These are phyloP conservation scores for Rhodotorula babjevae DNA, from an alignment of 768 basidiomycete genomes.

Conservation along the genomic window DNA sequence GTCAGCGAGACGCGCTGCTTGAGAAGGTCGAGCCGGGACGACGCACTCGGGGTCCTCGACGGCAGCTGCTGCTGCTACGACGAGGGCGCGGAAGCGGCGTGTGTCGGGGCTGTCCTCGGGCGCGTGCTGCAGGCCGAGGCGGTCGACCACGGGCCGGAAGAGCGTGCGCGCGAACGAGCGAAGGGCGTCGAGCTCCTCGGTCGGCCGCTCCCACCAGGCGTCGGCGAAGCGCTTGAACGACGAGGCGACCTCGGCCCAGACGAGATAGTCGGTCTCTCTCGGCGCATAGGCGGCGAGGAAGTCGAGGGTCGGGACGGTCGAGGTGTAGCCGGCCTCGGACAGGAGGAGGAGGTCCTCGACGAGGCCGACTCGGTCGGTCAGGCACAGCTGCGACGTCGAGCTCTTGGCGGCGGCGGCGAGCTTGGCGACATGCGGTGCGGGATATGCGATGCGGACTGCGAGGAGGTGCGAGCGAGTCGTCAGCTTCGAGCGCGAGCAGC, in stretches of 20 bases:
- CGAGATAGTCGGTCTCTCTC: conserved; percentile 53
- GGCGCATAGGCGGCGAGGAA: background rate
- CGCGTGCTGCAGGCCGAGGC: conserved; percentile 70
- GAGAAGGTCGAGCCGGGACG: background rate
- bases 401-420: conserved; percentile 74
- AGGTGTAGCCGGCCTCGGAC: conserved; percentile 38
- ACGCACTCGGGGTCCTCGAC: conserved; percentile 20
- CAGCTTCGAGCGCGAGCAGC: too few relatives aligned
- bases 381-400: conserved; percentile 60
- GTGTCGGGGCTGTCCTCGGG: conserved; percentile 63
- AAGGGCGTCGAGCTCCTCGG: conserved; percentile 53
- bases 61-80: conserved; percentile 3
- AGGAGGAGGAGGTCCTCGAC: conserved; percentile 76
- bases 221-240: conserved; percentile 57
- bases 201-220: conserved; percentile 77
- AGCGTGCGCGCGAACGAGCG: conserved; percentile 46
- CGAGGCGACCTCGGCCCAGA: conserved; percentile 67
- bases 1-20: background rate
- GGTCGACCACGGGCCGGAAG: conserved; percentile 67
- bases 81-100: conserved; percentile 57
- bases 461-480: background rate
- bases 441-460: conserved; percentile 68
- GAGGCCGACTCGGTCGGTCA: conserved; percentile 83
- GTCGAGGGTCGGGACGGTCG: background rate
- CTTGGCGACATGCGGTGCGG: conserved; percentile 67